Evolutionary conservation across 768 basidiomycete species (phyloP).

Genomic region (Rhodotorula toruloides): DNA sequence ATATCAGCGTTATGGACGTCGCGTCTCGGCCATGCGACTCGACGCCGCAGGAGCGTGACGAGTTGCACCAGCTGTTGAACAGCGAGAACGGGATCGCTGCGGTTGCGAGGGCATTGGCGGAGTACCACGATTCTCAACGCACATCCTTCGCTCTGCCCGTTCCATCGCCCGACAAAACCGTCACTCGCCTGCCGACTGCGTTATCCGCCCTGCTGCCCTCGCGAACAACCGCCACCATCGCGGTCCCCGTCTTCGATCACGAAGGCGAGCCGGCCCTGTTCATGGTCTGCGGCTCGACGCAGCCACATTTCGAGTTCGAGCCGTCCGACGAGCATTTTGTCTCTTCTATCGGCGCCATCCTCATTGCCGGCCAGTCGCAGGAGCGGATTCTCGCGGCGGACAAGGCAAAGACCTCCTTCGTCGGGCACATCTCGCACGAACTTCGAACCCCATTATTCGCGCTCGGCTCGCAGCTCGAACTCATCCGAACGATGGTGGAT

Average conservation of each 20-base stretch:
- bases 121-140: neutral
- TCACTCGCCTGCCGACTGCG: neutral
- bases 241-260: conserved; percentile 6
- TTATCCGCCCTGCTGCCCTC: neutral
- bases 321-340: neutral
- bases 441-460: conserved; percentile 1
- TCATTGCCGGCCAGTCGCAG: neutral
- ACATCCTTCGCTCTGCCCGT: neutral
- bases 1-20: neutral
- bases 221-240: neutral
- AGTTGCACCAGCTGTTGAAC: too few relatives aligned
- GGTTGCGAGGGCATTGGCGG: neutral
- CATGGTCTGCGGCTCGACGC: neutral
- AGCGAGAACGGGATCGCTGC: neutral
- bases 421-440: conserved; percentile 4
- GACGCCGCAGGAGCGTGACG: too few relatives aligned
- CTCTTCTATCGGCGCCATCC: neutral
- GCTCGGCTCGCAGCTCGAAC: neutral
- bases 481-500: neutral
- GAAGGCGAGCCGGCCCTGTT: conserved; percentile 7
- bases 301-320: neutral
- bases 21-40: neutral
- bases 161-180: neutral
- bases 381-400: conserved; percentile 6
- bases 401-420: conserved; percentile 4